Conservation (phyloP, 1,284 basidiomycete genomes). For the Ustanciosporium gigantosporum region DNA sequence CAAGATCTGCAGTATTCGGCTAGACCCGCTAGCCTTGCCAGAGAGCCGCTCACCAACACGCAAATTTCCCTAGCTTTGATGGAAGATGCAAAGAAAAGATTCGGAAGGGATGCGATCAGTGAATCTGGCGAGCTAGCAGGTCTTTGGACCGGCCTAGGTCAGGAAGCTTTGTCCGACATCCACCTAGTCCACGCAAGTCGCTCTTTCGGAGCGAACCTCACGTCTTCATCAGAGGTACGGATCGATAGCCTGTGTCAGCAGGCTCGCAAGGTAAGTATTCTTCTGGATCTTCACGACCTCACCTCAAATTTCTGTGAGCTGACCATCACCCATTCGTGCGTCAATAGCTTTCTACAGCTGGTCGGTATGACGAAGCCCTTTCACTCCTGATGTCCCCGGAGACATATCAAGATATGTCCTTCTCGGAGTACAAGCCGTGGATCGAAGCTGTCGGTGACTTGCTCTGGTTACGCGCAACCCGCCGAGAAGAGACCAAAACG, state of each 20-base stretch:
- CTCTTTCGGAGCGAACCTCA: too few species aligned
- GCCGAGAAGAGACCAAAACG: slow-evolving; percentile 14
- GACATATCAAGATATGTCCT: slow-evolving; percentile 12
- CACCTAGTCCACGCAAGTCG: slow-evolving; percentile 4
- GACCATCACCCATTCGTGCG: too few species aligned
- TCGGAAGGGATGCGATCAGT: slow-evolving; percentile 11
- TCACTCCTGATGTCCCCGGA: slow-evolving; percentile 9
- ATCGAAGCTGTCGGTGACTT: slow-evolving; percentile 10
- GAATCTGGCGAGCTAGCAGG: slow-evolving; percentile 6
- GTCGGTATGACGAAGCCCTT: slow-evolving; percentile 28
- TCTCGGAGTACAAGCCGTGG: slow-evolving; percentile 21
- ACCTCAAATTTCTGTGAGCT: too few species aligned
- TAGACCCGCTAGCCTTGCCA: slow-evolving; percentile 8
- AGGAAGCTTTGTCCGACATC: slow-evolving; percentile 12
- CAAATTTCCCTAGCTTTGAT: slow-evolving; percentile 27
- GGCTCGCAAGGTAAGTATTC: slow-evolving; percentile 11
- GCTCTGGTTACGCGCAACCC: slow-evolving; percentile 17
- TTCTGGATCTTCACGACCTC: too few species aligned
- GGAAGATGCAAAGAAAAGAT: slow-evolving; percentile 24
- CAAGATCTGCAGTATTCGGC: slow-evolving; percentile 6
- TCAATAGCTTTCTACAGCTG: slow-evolving; percentile 16
- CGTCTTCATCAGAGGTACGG: slow-evolving; percentile 6
- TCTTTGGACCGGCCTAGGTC: slow-evolving; percentile 17
- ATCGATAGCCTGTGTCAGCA: slow-evolving; percentile 15
- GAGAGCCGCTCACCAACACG: slow-evolving; percentile 7